These are phyloP conservation scores for Neurospora intermedia DNA, from an alignment of 495 filamentous ascomycete genomes.

Conservation along the genomic window DNA sequence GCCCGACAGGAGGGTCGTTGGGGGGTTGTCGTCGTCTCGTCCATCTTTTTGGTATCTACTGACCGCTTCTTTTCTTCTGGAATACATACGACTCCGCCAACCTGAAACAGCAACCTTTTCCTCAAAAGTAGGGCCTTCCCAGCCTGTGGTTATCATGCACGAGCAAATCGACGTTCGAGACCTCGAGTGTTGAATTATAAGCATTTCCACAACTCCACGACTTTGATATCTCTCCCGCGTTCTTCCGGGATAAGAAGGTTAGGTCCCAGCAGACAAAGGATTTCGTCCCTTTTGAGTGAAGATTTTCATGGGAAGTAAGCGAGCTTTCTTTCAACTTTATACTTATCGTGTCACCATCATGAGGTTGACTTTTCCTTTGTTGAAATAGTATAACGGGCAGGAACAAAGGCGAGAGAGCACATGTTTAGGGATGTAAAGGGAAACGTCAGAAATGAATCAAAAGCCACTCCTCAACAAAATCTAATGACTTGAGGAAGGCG, in stretches of 20 bases:
- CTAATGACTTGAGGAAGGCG: background rate
- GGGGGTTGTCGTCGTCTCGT: background rate
- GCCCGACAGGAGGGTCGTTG: background rate
- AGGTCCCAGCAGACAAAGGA: background rate
- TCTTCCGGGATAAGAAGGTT: background rate
- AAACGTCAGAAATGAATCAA: background rate
- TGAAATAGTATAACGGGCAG: background rate
- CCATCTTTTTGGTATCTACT: background rate
- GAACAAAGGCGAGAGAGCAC: background rate
- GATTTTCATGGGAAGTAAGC: background rate
- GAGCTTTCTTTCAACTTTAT: background rate
- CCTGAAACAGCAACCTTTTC: background rate
- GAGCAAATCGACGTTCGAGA: background rate
- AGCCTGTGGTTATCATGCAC: background rate
- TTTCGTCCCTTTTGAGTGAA: background rate
- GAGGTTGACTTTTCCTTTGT: background rate
- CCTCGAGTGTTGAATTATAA: background rate
- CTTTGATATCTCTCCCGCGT: background rate
- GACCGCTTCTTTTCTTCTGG: background rate
- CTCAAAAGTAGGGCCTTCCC: background rate
- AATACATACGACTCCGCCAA: background rate
- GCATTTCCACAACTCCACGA: background rate
- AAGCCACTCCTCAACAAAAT: background rate
- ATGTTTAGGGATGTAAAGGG: background rate
- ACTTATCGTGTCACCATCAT: background rate